Conservation (phyloP, 1,284 basidiomycete species). For the Amylostereum areolatum region DNA sequence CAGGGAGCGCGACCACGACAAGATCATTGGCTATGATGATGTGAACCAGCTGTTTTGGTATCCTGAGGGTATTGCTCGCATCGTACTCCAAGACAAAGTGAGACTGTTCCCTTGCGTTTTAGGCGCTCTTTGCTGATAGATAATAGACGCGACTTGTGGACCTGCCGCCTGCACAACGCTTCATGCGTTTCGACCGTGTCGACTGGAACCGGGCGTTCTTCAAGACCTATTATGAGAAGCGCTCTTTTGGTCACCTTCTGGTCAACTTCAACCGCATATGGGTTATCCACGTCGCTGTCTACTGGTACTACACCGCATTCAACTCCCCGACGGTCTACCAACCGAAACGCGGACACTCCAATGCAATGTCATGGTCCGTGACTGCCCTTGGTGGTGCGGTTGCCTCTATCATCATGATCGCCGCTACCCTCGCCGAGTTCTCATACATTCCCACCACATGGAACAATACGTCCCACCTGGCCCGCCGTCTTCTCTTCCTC, state of each 20-base stretch:
- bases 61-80: conserved; percentile 95
- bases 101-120: conserved; percentile 9
- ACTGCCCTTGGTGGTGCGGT: conserved; percentile 88
- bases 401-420: conserved; percentile 88
- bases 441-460: conserved; percentile 94
- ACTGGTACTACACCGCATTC: conserved; percentile 92
- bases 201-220: conserved; percentile 94
- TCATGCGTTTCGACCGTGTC: conserved; percentile 92
- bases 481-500: conserved; percentile 82
- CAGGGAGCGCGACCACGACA: conserved; percentile 89
- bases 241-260: conserved; percentile 88
- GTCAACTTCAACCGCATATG: conserved; percentile 99
- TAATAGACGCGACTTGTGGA: conserved; percentile 82
- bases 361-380: conserved; percentile 83
- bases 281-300: conserved; percentile 90
- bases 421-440: conserved; percentile 88
- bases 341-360: conserved; percentile 39
- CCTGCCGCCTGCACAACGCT: conserved; percentile 81
- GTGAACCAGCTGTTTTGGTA: conserved; percentile 99
- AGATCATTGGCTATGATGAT: conserved; percentile 98
- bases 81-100: conserved; percentile 85
- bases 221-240: conserved; percentile 96
- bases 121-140: not conserved
- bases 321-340: conserved; percentile 86
- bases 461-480: conserved; percentile 94